Percentiles rank a stretch among this genome's conserved stretches.
These are phyloP conservation scores for Naganishia friedmannii DNA, from an alignment of 768 basidiomycete genomes.

Conservation along the genomic window DNA sequence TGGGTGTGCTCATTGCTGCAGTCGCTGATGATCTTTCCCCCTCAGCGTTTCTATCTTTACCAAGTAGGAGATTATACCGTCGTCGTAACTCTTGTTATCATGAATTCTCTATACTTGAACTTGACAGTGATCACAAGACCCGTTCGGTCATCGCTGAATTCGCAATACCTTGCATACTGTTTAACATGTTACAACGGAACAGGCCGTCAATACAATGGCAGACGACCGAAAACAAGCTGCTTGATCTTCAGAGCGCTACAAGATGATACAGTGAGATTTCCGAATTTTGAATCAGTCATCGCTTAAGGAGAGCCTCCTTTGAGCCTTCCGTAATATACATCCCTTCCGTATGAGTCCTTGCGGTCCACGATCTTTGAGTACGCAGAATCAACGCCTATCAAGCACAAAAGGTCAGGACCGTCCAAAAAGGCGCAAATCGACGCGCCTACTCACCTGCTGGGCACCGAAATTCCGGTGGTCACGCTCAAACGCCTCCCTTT, in stretches of 20 bases:
- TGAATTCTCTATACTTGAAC: background rate
- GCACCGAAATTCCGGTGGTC: conserved; percentile 94
- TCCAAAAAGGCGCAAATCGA: too few relatives aligned
- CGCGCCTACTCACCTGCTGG: conserved; percentile 65
- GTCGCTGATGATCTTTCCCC: background rate
- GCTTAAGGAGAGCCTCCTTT: conserved; percentile 18
- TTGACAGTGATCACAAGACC: background rate
- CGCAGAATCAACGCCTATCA: conserved; percentile 86
- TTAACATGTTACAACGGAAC: background rate
- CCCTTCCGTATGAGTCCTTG: conserved; percentile 81
- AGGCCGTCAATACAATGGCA: background rate
- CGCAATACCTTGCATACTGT: background rate
- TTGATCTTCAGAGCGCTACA: background rate
- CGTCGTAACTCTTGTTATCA: background rate
- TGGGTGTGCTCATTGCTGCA: background rate
- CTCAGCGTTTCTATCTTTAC: conserved; percentile 51
- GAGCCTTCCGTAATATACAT: conserved; percentile 75
- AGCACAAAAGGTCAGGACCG: background rate
- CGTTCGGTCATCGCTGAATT: background rate
- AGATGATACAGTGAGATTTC: conserved; percentile 2
- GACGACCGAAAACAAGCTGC: background rate
- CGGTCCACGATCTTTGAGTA: conserved; percentile 94
- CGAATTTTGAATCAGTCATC: background rate
- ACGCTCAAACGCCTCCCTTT: conserved; percentile 84
- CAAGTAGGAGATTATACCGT: conserved; percentile 35